Evolutionary conservation across 1,139 yeast genomes (phyloP).

Genomic region (Geotrichum histeridarum): DNA sequence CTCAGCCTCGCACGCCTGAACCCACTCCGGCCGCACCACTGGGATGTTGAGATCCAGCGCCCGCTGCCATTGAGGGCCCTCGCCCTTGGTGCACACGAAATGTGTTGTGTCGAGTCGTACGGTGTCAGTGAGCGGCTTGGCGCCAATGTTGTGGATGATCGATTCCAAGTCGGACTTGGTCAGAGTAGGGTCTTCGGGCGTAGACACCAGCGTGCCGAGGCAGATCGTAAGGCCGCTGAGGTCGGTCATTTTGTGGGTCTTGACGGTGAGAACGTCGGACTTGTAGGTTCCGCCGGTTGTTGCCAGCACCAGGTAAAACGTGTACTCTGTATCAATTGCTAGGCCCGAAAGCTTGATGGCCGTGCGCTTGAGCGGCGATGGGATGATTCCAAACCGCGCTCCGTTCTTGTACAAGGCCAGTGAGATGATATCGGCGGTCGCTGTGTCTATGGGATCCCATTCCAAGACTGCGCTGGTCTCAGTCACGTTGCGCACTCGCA

Average conservation of each 20-base stretch:
- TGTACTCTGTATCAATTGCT: conserved; percentile 77
- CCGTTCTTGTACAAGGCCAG: conserved; percentile 76
- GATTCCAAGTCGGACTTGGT: conserved; percentile 57
- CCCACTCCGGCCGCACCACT: conserved; percentile 93
- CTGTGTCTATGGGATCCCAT: conserved; percentile 84
- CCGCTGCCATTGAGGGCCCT: conserved; percentile 60
- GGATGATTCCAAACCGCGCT: conserved; percentile 74
- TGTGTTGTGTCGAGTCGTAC: conserved; percentile 93
- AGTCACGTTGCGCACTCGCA: conserved; percentile 71
- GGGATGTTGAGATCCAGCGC: conserved; percentile 90
- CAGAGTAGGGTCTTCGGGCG: conserved; percentile 41
- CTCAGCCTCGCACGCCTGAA: conserved; percentile 87
- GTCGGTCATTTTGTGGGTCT: conserved; percentile 95
- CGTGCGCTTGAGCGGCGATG: conserved; percentile 72
- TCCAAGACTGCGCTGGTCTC: conserved; percentile 93
- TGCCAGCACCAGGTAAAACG: conserved; percentile 71
- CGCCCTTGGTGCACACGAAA: conserved; percentile 72
- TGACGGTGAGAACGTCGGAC: conserved; percentile 64
- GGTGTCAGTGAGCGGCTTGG: conserved; percentile 64
- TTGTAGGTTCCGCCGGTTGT: conserved; percentile 84
- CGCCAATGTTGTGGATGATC: conserved; percentile 68
- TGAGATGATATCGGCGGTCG: conserved; percentile 75
- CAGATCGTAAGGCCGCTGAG: conserved; percentile 90
- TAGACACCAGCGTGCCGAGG: conserved; percentile 60
- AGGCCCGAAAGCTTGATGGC: conserved; percentile 88